Evolutionary conservation across 2,329 filamentous ascomycete genomes (phyloP).

Genomic region (Fusarium sp.): DNA sequence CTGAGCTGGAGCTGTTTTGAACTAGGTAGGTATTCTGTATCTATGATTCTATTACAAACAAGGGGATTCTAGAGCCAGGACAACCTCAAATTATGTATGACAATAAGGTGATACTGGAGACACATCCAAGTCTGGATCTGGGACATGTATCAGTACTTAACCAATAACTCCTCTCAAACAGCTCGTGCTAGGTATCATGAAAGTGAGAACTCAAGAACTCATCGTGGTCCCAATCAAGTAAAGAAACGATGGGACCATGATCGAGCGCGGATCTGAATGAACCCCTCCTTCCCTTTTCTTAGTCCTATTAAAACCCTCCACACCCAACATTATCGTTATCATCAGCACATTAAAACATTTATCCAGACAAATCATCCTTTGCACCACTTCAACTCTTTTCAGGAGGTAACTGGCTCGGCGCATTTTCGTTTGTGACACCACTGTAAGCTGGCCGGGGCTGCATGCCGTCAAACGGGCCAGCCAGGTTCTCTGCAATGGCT

Average conservation of each 20-base stretch:
- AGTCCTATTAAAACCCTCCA: not conserved
- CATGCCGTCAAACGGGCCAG: slow-evolving; percentile 73
- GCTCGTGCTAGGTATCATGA: not conserved
- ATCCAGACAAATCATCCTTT: not conserved
- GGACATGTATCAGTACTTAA: not conserved
- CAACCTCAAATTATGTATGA: not conserved
- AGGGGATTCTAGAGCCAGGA: not conserved
- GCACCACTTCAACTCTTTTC: slow-evolving; percentile 52
- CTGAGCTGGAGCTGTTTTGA: not conserved
- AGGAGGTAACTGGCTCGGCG: slow-evolving; percentile 62
- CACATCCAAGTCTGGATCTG: slow-evolving; percentile 19
- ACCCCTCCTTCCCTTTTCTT: not conserved
- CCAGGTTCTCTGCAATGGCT: slow-evolving; percentile 81
- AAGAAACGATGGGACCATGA: slow-evolving; percentile 1
- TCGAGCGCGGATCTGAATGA: slow-evolving; percentile 14
- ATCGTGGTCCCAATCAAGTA: not conserved
- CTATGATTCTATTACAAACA: not conserved
- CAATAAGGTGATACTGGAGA: not conserved
- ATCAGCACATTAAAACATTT: slow-evolving; percentile 18
- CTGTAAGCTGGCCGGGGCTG: slow-evolving; percentile 74
- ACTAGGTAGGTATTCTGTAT: not conserved
- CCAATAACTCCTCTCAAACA: not conserved
- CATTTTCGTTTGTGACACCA: slow-evolving; percentile 71
- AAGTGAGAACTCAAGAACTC: not conserved
- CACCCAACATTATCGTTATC: slow-evolving; percentile 23